phyloP scores from a whole-genome alignment of 2,329 filamentous ascomycete genomes.

The Arthroderma sp. region DNA sequence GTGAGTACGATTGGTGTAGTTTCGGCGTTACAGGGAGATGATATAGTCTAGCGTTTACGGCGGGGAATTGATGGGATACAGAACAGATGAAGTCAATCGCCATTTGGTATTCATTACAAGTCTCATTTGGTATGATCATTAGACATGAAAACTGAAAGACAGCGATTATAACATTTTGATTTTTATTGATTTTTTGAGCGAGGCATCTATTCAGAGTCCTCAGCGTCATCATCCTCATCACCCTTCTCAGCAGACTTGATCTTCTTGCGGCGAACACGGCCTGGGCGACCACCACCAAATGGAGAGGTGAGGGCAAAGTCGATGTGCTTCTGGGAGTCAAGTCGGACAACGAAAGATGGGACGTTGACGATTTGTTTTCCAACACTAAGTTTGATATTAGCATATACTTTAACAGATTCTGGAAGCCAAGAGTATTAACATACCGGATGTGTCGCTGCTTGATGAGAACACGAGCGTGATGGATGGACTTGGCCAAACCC shows the following conservation, averaged over 20 bases:
- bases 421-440: slow-evolving; percentile 10
- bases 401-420: not conserved
- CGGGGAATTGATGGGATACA: too few relatives aligned
- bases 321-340: slow-evolving; percentile 99
- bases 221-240: slow-evolving; percentile 44
- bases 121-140: not conserved
- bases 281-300: slow-evolving; percentile 91
- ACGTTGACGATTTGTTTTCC: slow-evolving; percentile 99
- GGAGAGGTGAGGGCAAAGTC: slow-evolving; percentile 97
- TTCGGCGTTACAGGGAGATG: not conserved
- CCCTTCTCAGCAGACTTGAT: slow-evolving; percentile 80
- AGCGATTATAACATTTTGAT: slow-evolving; percentile 2
- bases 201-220: slow-evolving; percentile 1
- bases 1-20: not conserved
- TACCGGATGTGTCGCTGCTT: slow-evolving; percentile 95
- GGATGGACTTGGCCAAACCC: slow-evolving; percentile 98
- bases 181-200: slow-evolving; percentile 2
- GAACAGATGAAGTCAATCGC: not conserved
- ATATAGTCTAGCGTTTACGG: not conserved
- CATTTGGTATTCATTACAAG: slow-evolving; percentile 1
- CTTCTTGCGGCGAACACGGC: slow-evolving; percentile 99
- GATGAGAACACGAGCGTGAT: slow-evolving; percentile 99
- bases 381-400: slow-evolving; percentile 43
- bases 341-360: slow-evolving; percentile 96
- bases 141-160: slow-evolving; percentile 1